A percentile compares a stretch with the other conserved stretches of the same genome.
Conservation (phyloP, 768 basidiomycete genomes). For the Lactarius psammicola region DNA sequence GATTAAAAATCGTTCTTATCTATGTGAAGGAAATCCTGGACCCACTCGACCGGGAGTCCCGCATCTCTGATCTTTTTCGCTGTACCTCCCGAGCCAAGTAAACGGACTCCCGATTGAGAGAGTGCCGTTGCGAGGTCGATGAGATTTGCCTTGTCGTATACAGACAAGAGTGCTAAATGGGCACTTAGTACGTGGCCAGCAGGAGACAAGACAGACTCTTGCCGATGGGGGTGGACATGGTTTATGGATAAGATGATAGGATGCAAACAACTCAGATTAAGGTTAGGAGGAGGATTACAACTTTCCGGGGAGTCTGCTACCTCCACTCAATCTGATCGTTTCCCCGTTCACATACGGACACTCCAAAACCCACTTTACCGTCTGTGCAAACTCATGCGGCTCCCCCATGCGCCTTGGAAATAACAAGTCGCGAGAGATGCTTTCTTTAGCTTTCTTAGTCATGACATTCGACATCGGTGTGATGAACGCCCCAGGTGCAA, state of each 20-base stretch:
- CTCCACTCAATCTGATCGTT: conserved; percentile 33
- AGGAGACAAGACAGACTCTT: conserved; percentile 21
- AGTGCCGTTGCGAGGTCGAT: conserved; percentile 88
- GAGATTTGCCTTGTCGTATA: conserved; percentile 93
- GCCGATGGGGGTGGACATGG: conserved; percentile 39
- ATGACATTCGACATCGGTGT: conserved; percentile 40
- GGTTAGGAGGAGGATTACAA: conserved; percentile 23
- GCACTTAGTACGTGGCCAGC: conserved; percentile 4
- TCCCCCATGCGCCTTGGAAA: conserved; percentile 40
- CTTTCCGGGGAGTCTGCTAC: conserved; percentile 30
- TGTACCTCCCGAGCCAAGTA: conserved; percentile 95
- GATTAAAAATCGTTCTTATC: conserved; percentile 6
- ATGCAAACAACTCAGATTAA: background rate
- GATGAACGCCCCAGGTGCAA: conserved; percentile 56
- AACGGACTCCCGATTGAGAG: conserved; percentile 72
- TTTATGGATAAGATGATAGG: background rate
- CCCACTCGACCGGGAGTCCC: conserved; percentile 86
- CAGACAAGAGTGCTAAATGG: conserved; percentile 78
- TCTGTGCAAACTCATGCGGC: conserved; percentile 35
- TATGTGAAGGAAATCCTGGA: conserved; percentile 24
- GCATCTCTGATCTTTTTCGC: conserved; percentile 97
- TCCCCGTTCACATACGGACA: conserved; percentile 38
- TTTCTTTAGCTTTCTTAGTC: conserved; percentile 30
- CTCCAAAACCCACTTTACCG: conserved; percentile 35
- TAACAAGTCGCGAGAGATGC: conserved; percentile 31